Conservation (phyloP, 2,329 filamentous ascomycete species). For the Emergomyces africanus region DNA sequence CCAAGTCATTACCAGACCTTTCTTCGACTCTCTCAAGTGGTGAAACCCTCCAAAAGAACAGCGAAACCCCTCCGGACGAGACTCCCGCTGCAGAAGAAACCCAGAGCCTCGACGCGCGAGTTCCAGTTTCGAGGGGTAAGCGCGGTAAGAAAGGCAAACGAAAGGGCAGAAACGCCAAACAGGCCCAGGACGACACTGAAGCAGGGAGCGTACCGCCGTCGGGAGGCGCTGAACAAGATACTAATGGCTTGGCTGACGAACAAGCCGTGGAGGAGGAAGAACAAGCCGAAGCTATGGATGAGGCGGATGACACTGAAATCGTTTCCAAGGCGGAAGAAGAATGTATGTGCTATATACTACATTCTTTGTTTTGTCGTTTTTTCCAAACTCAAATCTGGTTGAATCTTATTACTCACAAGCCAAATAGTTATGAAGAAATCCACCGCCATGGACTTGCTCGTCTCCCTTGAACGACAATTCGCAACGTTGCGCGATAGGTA, state of each 20-base stretch:
- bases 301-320: constrained; percentile 32
- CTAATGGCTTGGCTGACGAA: constrained; percentile 34
- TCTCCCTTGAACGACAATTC: constrained; percentile 78
- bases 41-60: constrained; percentile 2
- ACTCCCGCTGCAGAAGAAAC: constrained; percentile 19
- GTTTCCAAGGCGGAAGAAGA: constrained; percentile 41
- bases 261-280: constrained; percentile 38
- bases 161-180: constrained; percentile 31
- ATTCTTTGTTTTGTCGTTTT: background rate
- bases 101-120: constrained; percentile 20
- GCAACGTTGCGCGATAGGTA: constrained; percentile 59
- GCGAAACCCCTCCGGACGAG: constrained; percentile 15
- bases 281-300: constrained; percentile 34
- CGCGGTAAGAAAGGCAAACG: constrained; percentile 36
- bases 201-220: constrained; percentile 14
- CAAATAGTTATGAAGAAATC: constrained; percentile 60
- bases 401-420: constrained; percentile 16
- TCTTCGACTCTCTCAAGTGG: background rate
- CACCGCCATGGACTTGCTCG: constrained; percentile 65
- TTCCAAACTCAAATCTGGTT: background rate
- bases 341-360: constrained; percentile 26
- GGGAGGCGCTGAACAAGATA: constrained; percentile 23
- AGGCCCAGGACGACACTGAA: constrained; percentile 26
- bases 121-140: constrained; percentile 21
- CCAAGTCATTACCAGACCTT: constrained; percentile 1